Percentiles rank a stretch among this genome's conserved stretches.
Conservation (phyloP, 1,284 basidiomycete genomes). For the Thecaphora thlaspeos region DNA sequence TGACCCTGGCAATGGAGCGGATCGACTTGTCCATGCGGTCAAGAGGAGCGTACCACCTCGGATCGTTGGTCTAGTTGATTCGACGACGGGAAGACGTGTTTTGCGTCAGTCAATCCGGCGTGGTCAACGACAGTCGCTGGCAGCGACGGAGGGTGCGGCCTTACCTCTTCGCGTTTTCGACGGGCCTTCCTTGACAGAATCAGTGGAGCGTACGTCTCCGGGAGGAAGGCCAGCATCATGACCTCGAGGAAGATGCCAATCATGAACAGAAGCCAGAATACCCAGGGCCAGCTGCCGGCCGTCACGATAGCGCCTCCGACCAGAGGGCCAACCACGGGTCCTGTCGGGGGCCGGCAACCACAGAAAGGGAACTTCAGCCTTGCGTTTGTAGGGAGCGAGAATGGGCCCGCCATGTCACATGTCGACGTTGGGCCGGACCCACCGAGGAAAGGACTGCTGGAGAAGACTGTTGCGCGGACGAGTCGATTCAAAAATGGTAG, state of each 20-base stretch:
- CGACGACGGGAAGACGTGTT: too few relatives aligned
- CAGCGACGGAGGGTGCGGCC: too few relatives aligned
- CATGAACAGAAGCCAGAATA: conserved; percentile 18
- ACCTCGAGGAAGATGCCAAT: conserved; percentile 11
- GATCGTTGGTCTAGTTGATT: not conserved
- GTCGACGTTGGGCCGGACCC: too few relatives aligned
- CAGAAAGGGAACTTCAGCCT: too few relatives aligned
- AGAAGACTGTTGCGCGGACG: not conserved
- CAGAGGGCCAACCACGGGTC: conserved; percentile 26
- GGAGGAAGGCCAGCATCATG: conserved; percentile 9
- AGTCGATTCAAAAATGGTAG: too few relatives aligned
- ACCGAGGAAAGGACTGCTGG: not conserved
- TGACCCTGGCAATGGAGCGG: conserved; percentile 7
- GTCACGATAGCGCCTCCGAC: conserved; percentile 13
- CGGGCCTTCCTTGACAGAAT: conserved; percentile 1
- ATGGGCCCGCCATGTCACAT: too few relatives aligned
- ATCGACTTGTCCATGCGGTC: conserved; percentile 1
- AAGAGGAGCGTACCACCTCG: not conserved
- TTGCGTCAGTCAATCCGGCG: too few relatives aligned
- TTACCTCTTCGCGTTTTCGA: too few relatives aligned
- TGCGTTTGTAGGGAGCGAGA: too few relatives aligned
- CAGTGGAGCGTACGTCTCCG: conserved; percentile 24
- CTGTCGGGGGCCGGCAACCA: too few relatives aligned
- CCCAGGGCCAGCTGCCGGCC: conserved; percentile 13
- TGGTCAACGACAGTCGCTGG: too few relatives aligned